Evolutionary conservation across 371 early-diverging fungal species (phyloP).

Genomic region (Amoeboaphelidium protococcarum): DNA sequence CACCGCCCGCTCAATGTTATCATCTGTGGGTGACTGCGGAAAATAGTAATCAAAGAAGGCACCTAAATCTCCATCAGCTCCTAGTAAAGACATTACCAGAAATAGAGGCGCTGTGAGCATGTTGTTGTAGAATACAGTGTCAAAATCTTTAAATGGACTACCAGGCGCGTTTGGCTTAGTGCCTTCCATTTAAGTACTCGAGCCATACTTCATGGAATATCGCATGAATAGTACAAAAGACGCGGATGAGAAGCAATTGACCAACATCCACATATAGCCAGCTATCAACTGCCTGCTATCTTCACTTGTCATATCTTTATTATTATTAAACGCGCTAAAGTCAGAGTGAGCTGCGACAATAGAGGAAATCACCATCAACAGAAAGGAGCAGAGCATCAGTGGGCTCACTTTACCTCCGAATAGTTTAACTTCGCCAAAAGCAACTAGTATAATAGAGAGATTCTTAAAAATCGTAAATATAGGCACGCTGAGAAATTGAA

Average conservation of each 20-base stretch:
- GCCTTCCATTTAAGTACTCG: too few relatives aligned
- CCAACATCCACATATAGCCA: slow-evolving; percentile 77
- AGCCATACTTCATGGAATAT: slow-evolving; percentile 38
- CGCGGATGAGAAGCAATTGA: slow-evolving; percentile 77
- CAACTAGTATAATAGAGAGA: slow-evolving; percentile 84
- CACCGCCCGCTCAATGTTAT: slow-evolving; percentile 11
- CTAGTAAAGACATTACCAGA: slow-evolving; percentile 34
- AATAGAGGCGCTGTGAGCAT: slow-evolving; percentile 64
- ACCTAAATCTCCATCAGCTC: too few relatives aligned
- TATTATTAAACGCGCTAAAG: slow-evolving; percentile 6
- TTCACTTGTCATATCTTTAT: slow-evolving; percentile 7
- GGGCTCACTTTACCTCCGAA: slow-evolving; percentile 47
- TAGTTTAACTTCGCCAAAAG: slow-evolving; percentile 67
- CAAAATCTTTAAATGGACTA: slow-evolving; percentile 85
- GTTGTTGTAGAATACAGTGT: slow-evolving; percentile 91
- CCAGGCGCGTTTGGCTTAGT: too few relatives aligned
- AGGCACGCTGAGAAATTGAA: slow-evolving; percentile 76
- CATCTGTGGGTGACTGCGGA: slow-evolving; percentile 4
- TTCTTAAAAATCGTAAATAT: slow-evolving; percentile 97
- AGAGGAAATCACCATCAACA: slow-evolving; percentile 81
- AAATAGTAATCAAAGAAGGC: slow-evolving; percentile 21
- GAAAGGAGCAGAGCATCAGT: slow-evolving; percentile 55
- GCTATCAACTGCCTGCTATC: slow-evolving; percentile 7
- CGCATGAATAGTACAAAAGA: slow-evolving; percentile 73
- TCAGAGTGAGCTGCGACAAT: slow-evolving; percentile 63